A percentile compares a stretch with the other conserved stretches of the same genome.
Evolutionary conservation across 371 early-diverging fungal species (phyloP).

Genomic region (Cokeromyces recurvatus): DNA sequence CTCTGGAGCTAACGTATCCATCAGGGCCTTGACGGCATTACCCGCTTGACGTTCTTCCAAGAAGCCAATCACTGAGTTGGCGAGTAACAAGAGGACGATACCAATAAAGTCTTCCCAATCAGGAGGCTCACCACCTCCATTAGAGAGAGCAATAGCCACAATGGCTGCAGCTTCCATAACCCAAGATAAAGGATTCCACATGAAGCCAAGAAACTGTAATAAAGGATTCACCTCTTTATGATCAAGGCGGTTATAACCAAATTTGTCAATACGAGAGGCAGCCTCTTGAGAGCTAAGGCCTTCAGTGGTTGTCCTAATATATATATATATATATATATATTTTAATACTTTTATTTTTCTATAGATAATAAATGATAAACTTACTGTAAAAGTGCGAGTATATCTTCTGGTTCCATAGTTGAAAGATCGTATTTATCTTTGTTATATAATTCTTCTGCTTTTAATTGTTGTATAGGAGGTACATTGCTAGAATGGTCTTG

Average conservation of each 20-base stretch:
- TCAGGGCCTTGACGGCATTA: slow-evolving; percentile 64
- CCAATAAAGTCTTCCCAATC: slow-evolving; percentile 79
- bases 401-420: slow-evolving; percentile 64
- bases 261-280: slow-evolving; percentile 50
- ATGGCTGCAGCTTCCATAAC: slow-evolving; percentile 68
- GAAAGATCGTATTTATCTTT: slow-evolving; percentile 75
- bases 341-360: too few species aligned
- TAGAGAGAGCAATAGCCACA: slow-evolving; percentile 58
- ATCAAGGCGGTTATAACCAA: slow-evolving; percentile 59
- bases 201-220: slow-evolving; percentile 75
- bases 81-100: slow-evolving; percentile 64
- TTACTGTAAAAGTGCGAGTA: slow-evolving; percentile 60
- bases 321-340: neutral
- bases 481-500: neutral
- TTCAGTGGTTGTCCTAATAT: slow-evolving; percentile 36
- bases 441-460: slow-evolving; percentile 69
- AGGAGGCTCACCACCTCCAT: slow-evolving; percentile 54
- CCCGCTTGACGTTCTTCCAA: slow-evolving; percentile 71
- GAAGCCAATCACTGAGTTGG: slow-evolving; percentile 77
- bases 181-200: slow-evolving; percentile 69
- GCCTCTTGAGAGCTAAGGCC: slow-evolving; percentile 56
- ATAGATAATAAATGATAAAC: too few species aligned
- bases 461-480: slow-evolving; percentile 39
- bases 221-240: slow-evolving; percentile 70
- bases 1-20: slow-evolving; percentile 65